Evolutionary conservation across 2,329 filamentous ascomycete species (phyloP).

Genomic region (Fusarium sp.): DNA sequence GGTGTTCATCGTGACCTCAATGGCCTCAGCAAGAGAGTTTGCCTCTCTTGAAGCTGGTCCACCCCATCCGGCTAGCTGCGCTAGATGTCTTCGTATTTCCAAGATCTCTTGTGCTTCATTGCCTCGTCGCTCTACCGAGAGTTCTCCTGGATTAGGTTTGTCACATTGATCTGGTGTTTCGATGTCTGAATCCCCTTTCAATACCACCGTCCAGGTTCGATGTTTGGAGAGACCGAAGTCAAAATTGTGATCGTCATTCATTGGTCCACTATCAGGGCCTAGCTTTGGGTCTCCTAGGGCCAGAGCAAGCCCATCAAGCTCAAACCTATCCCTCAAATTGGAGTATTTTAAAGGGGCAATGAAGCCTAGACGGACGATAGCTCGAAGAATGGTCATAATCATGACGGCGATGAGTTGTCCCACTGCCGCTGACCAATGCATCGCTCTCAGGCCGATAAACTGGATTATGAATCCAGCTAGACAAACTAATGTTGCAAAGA

Average conservation of each 20-base stretch:
- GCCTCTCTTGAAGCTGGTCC: neutral
- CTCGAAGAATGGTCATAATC: neutral
- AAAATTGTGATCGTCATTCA: neutral
- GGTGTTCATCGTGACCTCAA: neutral
- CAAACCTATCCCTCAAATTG: neutral
- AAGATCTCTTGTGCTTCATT: neutral
- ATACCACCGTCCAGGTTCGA: neutral
- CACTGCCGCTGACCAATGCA: conserved; percentile 7
- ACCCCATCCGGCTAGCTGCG: neutral
- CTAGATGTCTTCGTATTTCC: neutral
- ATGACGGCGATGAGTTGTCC: neutral
- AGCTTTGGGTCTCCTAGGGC: neutral
- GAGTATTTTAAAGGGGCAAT: accelerated
- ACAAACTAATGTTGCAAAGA: neutral
- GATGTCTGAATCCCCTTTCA: neutral
- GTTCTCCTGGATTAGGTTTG: no score
- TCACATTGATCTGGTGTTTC: neutral
- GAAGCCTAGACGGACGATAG: neutral
- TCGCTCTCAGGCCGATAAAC: conserved; percentile 6
- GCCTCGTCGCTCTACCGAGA: neutral
- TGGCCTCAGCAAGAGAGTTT: neutral
- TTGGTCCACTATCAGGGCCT: no score
- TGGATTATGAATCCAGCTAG: neutral
- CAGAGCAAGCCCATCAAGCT: conserved; percentile 2
- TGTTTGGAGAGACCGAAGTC: neutral